Conservation (phyloP, 306 rosid genomes). For the Cicer bijugum region DNA sequence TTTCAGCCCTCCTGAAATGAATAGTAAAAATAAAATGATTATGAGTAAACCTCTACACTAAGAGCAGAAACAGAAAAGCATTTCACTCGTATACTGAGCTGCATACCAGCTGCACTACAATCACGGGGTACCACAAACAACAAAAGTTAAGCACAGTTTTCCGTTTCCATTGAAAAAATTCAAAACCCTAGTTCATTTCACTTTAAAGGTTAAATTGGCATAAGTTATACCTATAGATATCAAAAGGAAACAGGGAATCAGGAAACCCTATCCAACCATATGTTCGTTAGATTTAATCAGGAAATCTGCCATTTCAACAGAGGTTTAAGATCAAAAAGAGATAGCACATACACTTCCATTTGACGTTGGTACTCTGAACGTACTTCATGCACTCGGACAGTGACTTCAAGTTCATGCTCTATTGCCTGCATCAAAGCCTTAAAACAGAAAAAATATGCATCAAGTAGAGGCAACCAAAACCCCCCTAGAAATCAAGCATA, state of each 20-base stretch:
- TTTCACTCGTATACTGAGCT: background rate
- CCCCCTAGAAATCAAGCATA: background rate
- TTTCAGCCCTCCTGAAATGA: conserved; percentile 55
- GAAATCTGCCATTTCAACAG: background rate
- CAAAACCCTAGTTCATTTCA: background rate
- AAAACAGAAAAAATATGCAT: conserved; percentile 32
- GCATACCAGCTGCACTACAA: background rate
- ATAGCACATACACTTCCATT: conserved; percentile 77
- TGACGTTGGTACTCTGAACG: conserved; percentile 89
- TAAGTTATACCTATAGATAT: background rate
- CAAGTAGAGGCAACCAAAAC: conserved; percentile 32
- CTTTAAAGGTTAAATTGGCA: conserved; percentile 5
- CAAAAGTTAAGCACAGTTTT: background rate
- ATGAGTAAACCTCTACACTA: background rate
- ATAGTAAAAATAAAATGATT: conserved; percentile 11
- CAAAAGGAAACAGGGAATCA: background rate
- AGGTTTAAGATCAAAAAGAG: conserved; percentile 14
- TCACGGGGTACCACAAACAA: conserved; percentile 21
- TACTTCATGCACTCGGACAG: conserved; percentile 89
- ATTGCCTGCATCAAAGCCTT: conserved; percentile 90
- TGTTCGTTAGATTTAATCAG: background rate
- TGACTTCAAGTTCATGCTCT: conserved; percentile 95
- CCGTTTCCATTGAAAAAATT: background rate
- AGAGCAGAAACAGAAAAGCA: background rate
- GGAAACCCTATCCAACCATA: background rate